These are phyloP conservation scores for Viola pubescens DNA, from an alignment of 441 rosid genomes.

Conservation along the genomic window DNA sequence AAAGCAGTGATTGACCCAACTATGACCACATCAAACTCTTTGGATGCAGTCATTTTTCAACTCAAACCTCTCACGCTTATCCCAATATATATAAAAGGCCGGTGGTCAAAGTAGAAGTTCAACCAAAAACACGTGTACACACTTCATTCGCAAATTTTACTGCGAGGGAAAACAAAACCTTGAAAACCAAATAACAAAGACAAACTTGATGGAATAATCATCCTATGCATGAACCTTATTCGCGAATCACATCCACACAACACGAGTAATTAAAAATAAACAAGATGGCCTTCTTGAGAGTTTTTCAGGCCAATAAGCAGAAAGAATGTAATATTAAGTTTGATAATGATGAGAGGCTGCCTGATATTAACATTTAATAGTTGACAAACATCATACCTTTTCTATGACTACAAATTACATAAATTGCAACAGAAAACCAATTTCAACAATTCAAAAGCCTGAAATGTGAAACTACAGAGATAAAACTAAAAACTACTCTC, in stretches of 20 bases:
- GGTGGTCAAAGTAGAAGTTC: conserved; percentile 8
- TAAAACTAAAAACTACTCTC: conserved; percentile 4
- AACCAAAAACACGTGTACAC: conserved; percentile 8
- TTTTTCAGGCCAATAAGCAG: too few species aligned
- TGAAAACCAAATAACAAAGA: background rate
- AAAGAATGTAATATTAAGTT: too few species aligned
- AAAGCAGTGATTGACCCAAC: conserved; percentile 18
- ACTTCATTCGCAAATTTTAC: background rate
- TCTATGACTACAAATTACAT: background rate
- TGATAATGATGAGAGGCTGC: too few species aligned
- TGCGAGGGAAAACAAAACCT: background rate
- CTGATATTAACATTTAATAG: too few species aligned
- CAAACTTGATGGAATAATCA: background rate
- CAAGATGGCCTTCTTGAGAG: too few species aligned
- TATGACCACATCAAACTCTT: conserved; percentile 17
- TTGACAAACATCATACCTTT: too few species aligned
- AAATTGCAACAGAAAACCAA: conserved; percentile 1
- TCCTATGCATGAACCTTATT: too few species aligned
- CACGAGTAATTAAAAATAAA: too few species aligned
- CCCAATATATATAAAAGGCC: background rate
- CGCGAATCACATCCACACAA: too few species aligned
- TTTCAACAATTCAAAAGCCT: conserved; percentile 6
- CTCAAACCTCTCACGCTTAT: background rate
- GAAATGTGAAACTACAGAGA: conserved; percentile 1
- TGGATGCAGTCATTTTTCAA: conserved; percentile 5